Conservation (phyloP, 768 basidiomycete species). For the Panaeolus papilionaceus region DNA sequence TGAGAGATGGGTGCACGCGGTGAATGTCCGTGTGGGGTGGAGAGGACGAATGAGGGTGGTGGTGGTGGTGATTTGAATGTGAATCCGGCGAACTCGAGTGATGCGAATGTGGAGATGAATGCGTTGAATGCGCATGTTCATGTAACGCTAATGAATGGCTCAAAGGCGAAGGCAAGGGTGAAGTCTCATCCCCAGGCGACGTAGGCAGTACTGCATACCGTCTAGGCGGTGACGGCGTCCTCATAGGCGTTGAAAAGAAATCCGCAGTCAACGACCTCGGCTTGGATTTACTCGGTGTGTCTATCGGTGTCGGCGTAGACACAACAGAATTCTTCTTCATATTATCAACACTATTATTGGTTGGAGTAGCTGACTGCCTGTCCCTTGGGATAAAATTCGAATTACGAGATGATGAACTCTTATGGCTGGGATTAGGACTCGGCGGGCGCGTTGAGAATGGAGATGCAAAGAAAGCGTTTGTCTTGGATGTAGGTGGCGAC, state of each 20-base stretch:
- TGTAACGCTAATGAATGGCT: conserved; percentile 9
- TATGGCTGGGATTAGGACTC: conserved; percentile 32
- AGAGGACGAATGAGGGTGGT: background rate
- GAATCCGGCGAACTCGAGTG: background rate
- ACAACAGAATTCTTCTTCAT: background rate
- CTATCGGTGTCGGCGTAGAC: conserved; percentile 16
- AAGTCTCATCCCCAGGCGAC: background rate
- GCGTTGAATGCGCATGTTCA: conserved; percentile 8
- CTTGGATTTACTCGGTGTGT: conserved; percentile 24
- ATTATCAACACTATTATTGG: background rate
- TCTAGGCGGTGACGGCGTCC: conserved; percentile 30
- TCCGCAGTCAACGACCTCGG: conserved; percentile 35
- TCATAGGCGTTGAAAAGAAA: conserved; percentile 36
- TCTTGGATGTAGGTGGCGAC: conserved; percentile 44
- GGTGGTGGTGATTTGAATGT: background rate
- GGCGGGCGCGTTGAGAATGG: conserved; percentile 48
- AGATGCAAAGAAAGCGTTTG: conserved; percentile 54
- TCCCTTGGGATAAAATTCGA: background rate
- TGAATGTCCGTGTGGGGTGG: background rate
- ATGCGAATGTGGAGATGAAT: background rate
- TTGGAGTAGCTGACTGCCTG: background rate
- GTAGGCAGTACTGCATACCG: background rate
- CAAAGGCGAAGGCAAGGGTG: background rate
- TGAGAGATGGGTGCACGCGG: conserved; percentile 31
- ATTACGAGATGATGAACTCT: background rate